These are phyloP conservation scores for Triangularia setosa DNA, from an alignment of 2,329 filamentous ascomycete species.

Conservation along the genomic window DNA sequence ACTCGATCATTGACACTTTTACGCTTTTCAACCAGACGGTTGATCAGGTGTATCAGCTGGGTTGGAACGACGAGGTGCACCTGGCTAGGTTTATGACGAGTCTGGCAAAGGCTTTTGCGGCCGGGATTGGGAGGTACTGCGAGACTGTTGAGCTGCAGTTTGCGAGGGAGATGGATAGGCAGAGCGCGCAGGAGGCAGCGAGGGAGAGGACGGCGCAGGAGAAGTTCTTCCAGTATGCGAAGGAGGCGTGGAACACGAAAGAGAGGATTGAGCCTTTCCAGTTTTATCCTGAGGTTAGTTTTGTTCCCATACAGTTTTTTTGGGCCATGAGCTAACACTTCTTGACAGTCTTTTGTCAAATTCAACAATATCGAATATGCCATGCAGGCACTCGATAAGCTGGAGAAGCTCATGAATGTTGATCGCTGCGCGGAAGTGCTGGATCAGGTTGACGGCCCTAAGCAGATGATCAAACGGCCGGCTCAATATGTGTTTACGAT, in stretches of 20 bases:
- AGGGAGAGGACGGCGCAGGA: constrained; percentile 80
- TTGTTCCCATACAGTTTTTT: constrained; percentile 5
- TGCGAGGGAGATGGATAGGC: constrained; percentile 84
- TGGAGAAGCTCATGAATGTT: constrained; percentile 86
- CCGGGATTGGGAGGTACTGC: constrained; percentile 82
- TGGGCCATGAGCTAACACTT: not conserved
- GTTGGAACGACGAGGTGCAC: constrained; percentile 91
- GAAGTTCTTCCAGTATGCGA: constrained; percentile 87
- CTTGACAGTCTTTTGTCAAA: constrained; percentile 86
- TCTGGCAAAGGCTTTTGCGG: constrained; percentile 77
- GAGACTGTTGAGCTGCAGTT: constrained; percentile 86
- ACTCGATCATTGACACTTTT: constrained; percentile 91
- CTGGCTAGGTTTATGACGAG: constrained; percentile 97
- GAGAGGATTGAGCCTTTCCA: constrained; percentile 96
- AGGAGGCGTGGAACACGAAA: constrained; percentile 87
- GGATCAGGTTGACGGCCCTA: constrained; percentile 65
- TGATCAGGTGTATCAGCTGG: constrained; percentile 77
- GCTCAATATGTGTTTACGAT: constrained; percentile 97
- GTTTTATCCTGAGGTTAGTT: constrained; percentile 80
- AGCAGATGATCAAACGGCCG: constrained; percentile 59
- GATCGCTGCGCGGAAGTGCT: constrained; percentile 85
- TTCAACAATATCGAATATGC: constrained; percentile 97
- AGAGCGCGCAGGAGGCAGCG: constrained; percentile 80
- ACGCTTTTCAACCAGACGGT: constrained; percentile 89
- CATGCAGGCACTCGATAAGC: constrained; percentile 83